phyloP scores from a whole-genome alignment of 257 asterid species.

The Echium plantagineum region DNA sequence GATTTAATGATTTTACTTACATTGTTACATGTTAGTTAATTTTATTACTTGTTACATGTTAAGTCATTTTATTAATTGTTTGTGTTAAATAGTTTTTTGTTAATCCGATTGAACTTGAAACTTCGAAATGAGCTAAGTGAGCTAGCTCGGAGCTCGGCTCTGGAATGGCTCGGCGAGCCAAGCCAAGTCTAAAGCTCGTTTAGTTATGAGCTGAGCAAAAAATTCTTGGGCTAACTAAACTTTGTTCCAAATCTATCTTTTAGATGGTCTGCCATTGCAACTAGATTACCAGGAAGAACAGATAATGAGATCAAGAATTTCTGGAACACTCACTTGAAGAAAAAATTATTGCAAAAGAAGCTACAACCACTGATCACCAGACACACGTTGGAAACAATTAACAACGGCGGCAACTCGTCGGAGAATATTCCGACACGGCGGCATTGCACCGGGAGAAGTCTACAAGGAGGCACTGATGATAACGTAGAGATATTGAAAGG shows the following conservation, averaged over 20 bases:
- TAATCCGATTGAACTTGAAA: too few species aligned
- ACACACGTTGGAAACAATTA: background rate
- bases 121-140: too few species aligned
- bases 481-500: background rate
- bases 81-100: too few species aligned
- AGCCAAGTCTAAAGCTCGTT: too few species aligned
- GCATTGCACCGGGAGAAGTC: background rate
- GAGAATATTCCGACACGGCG: background rate
- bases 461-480: background rate
- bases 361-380: background rate
- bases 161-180: too few species aligned
- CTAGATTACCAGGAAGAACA: constrained; percentile 1
- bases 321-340: constrained; percentile 19
- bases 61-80: too few species aligned
- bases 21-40: too few species aligned
- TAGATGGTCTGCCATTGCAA: constrained; percentile 6
- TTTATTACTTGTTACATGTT: too few species aligned
- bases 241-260: background rate
- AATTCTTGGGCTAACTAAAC: too few species aligned
- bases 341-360: constrained; percentile 4
- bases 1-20: too few species aligned
- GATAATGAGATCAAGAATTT: constrained; percentile 2
- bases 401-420: background rate
- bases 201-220: too few species aligned
- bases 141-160: too few species aligned